Conservation (phyloP, 441 rosid species). For the Viola pubescens region DNA sequence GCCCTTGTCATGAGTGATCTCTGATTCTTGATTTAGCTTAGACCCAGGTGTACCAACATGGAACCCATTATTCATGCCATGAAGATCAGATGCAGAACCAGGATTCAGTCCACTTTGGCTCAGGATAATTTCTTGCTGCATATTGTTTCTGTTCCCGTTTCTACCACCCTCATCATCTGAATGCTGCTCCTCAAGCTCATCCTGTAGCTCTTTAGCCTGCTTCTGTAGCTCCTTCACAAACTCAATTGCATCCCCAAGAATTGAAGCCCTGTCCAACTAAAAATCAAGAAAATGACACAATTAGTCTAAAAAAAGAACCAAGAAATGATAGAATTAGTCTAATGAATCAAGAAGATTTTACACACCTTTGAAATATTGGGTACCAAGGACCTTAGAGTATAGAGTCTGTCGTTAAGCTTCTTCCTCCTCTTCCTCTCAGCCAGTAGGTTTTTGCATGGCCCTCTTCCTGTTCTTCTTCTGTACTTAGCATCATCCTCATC, state of each 20-base stretch:
- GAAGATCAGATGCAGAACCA: constrained; percentile 17
- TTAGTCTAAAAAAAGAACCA: background rate
- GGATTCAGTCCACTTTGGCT: constrained; percentile 22
- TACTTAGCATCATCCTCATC: constrained; percentile 56
- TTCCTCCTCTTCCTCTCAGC: constrained; percentile 82
- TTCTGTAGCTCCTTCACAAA: constrained; percentile 68
- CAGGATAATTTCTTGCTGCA: constrained; percentile 29
- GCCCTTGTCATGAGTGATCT: constrained; percentile 42
- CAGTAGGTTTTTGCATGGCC: constrained; percentile 66
- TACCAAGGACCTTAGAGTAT: constrained; percentile 61
- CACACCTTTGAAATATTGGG: constrained; percentile 46
- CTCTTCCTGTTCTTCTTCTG: constrained; percentile 40
- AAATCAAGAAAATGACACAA: background rate
- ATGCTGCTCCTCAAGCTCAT: constrained; percentile 68
- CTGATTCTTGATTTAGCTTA: constrained; percentile 40
- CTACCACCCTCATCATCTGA: constrained; percentile 55
- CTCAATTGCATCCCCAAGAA: constrained; percentile 80
- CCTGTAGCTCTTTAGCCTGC: constrained; percentile 70
- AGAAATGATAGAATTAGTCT: background rate
- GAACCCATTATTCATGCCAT: constrained; percentile 20
- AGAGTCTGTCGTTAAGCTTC: constrained; percentile 73
- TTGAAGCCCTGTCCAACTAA: constrained; percentile 82
- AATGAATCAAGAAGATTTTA: background rate
- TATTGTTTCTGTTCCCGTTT: constrained; percentile 26
- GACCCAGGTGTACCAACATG: constrained; percentile 33